Base-by-base conservation (phyloP, 2,329 filamentous ascomycete species). In the Penicillium palitans region DNA sequence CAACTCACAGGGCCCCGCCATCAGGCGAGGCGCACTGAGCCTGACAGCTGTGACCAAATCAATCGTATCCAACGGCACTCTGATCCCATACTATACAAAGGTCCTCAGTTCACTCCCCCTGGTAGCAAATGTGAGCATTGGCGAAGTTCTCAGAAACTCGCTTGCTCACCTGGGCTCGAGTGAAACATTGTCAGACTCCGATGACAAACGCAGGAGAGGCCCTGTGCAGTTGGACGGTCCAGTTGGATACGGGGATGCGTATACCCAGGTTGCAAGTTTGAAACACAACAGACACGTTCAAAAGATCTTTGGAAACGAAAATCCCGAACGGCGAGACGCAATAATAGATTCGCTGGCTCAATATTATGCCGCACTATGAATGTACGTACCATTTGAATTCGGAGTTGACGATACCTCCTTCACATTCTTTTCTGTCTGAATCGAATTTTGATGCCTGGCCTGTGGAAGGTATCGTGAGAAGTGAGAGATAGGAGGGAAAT, bases 11-110 rank as follows among this genome's bases (percentile, higher is more conserved):
- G 49, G 52, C 6, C n/a, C 52, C 0, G 50, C 60, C 1, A 53
- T 68, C 2, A 59, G 51, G 15, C 51, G 41, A 10, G 64, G 65
- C 1, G 47, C 61, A 12, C 25, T 67, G 3, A 59, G 42, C 19
- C 51, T 67, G 4, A 48, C 58, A 10, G 63, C 66, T 8, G 48
- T 60, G 12, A 57, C 62, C 0, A 47, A 25, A 0, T 57, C 61
- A 4, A 59, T 66, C 13, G 35, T 60, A 10, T 68, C 55, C 44
- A 59, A 68, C 15, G 60, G 57, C 40, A 62, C 58, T 0, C 44
- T 55, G 7, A 60, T 68, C 19, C 61, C 60, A 5, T 68, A 66
- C 44, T 68, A 68, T 33, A 64, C 65, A 4, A 62, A 66, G 2
- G 53, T 62, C 7, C 56, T 68, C 6, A 46, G 41, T 2, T 46